A percentile compares a stretch with the other conserved stretches of the same genome.
These are phyloP conservation scores for Scedosporium dehoogii DNA, from an alignment of 2,329 filamentous ascomycete species.

Conservation along the genomic window DNA sequence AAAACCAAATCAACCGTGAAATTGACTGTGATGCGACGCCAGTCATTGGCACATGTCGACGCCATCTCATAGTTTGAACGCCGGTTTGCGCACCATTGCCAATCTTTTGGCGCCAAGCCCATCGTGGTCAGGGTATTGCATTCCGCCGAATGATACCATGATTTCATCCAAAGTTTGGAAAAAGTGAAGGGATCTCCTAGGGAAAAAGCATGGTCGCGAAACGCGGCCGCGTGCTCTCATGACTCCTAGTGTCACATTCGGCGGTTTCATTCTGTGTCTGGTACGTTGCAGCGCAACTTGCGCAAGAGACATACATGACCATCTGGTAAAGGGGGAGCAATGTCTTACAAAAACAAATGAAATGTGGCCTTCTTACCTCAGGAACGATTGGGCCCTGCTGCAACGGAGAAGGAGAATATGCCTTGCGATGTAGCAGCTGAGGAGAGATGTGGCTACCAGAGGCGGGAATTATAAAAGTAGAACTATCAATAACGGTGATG, in stretches of 20 bases:
- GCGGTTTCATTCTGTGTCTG: not conserved
- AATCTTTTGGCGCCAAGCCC: not conserved
- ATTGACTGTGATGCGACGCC: not conserved
- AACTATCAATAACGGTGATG: too few species aligned
- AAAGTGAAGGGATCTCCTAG: not conserved
- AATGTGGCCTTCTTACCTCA: too few species aligned
- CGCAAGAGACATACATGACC: not conserved
- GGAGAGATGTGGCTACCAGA: too few species aligned
- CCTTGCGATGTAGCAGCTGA: too few species aligned
- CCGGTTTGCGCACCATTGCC: not conserved
- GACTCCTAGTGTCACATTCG: not conserved
- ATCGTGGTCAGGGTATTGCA: not conserved
- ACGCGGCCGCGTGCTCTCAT: not conserved
- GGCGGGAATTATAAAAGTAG: too few species aligned
- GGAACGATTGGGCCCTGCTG: too few species aligned
- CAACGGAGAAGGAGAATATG: too few species aligned
- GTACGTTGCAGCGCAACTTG: not conserved
- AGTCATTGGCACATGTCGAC: too few species aligned
- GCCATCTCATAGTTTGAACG: not conserved
- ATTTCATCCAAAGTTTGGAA: not conserved
- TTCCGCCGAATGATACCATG: not conserved
- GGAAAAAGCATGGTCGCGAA: not conserved
- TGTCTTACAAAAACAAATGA: not conserved
- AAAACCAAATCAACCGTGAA: not conserved
- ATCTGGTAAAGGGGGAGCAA: not conserved